phyloP scores from a whole-genome alignment of 371 early-diverging fungal genomes.

The Batkoa obscura region DNA sequence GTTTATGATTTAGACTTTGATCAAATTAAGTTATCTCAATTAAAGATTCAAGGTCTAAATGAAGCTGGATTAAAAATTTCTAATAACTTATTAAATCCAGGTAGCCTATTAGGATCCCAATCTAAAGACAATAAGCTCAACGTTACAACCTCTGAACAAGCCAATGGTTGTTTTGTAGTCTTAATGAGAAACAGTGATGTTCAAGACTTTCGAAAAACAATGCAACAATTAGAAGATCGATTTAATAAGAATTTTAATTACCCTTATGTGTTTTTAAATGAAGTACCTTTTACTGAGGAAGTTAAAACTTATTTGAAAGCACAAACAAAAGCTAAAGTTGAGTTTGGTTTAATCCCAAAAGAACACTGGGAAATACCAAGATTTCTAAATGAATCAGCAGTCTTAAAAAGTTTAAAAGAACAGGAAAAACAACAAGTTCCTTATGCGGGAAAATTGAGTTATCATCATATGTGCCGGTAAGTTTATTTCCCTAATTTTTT shows the following conservation, averaged over 20 bases:
- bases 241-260: conserved; percentile 68
- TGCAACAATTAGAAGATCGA: conserved; percentile 55
- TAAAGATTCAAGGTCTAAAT: no score
- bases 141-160: no score
- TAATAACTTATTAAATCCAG: no score
- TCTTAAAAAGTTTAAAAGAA: conserved; percentile 24
- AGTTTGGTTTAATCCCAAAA: conserved; percentile 50
- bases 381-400: conserved; percentile 55
- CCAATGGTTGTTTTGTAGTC: conserved; percentile 44
- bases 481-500: no score
- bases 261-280: conserved; percentile 72
- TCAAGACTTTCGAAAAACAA: conserved; percentile 34
- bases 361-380: conserved; percentile 67
- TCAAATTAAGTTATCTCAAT: no score
- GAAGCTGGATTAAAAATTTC: no score
- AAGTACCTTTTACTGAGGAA: conserved; percentile 53
- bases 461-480: conserved; percentile 93
- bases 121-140: no score
- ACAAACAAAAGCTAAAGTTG: conserved; percentile 28
- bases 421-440: conserved; percentile 38
- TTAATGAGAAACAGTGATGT: conserved; percentile 54
- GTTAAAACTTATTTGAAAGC: conserved; percentile 37
- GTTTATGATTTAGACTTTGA: no score
- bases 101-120: no score
- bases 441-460: conserved; percentile 68